Conservation (phyloP, 208 protist species). For the Naegleria fowleri region DNA sequence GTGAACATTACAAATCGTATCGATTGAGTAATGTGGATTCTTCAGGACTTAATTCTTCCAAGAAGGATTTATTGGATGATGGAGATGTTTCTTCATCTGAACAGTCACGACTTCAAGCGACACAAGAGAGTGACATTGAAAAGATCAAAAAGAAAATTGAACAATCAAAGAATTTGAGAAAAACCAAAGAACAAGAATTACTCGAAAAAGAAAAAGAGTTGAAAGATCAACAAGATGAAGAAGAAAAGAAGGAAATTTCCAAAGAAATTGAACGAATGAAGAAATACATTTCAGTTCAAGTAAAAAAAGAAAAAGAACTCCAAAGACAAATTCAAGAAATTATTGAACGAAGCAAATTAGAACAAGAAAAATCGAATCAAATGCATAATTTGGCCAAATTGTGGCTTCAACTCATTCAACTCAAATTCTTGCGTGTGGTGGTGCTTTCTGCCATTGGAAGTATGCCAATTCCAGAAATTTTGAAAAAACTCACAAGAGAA, state of each 20-base stretch:
- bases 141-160: not conserved
- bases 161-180: not conserved
- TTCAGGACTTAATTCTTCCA: not conserved
- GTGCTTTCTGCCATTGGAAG: not conserved
- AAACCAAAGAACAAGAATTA: not conserved
- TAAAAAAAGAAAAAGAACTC: not conserved
- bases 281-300: not conserved
- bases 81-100: not conserved
- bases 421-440: not conserved
- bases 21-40: not conserved
- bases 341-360: not conserved
- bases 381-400: slow-evolving; percentile 7
- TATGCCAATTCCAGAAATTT: not conserved
- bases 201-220: not conserved
- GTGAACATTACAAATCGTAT: not conserved
- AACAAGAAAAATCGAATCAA: not conserved
- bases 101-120: not conserved
- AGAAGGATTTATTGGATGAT: not conserved
- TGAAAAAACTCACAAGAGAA: not conserved
- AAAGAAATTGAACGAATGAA: not conserved
- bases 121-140: not conserved
- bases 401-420: not conserved
- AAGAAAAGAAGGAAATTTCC: not conserved
- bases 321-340: not conserved
- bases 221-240: not conserved